These are phyloP conservation scores for Suillus plorans DNA, from an alignment of 768 basidiomycete species.

Conservation along the genomic window DNA sequence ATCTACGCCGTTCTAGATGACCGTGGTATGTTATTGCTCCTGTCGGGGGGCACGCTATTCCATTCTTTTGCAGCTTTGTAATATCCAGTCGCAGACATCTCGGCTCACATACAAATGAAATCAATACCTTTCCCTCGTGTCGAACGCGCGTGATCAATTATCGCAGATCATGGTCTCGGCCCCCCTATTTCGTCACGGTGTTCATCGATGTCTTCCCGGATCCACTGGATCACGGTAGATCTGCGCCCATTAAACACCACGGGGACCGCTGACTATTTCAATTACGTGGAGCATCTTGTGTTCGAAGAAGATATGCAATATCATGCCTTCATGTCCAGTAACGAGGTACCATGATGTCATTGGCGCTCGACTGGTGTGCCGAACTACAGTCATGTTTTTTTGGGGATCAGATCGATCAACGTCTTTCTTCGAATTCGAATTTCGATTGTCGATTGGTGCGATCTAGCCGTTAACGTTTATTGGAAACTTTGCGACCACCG, in stretches of 20 bases:
- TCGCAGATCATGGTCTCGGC: background rate
- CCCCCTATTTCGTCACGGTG: background rate
- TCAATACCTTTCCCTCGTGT: background rate
- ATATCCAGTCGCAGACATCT: background rate
- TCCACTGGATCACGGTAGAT: background rate
- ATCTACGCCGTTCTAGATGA: background rate
- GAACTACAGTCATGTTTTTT: background rate
- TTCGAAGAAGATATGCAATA: background rate
- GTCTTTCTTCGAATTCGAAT: background rate
- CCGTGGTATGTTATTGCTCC: background rate
- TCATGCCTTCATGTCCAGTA: background rate
- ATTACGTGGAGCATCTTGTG: background rate
- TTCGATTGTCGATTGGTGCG: background rate
- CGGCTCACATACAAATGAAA: background rate
- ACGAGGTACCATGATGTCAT: background rate
- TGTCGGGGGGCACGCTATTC: background rate
- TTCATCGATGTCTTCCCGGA: background rate
- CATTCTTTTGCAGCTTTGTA: background rate
- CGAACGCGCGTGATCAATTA: background rate
- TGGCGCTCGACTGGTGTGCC: background rate
- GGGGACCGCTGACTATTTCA: background rate
- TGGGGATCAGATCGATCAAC: background rate
- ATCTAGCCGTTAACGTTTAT: background rate
- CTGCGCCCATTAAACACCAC: background rate
- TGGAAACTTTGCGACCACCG: background rate